Percentiles rank a stretch among this genome's conserved stretches.
These are phyloP conservation scores for Colletotrichum costaricense DNA, from an alignment of 2,329 filamentous ascomycete species.

Conservation along the genomic window DNA sequence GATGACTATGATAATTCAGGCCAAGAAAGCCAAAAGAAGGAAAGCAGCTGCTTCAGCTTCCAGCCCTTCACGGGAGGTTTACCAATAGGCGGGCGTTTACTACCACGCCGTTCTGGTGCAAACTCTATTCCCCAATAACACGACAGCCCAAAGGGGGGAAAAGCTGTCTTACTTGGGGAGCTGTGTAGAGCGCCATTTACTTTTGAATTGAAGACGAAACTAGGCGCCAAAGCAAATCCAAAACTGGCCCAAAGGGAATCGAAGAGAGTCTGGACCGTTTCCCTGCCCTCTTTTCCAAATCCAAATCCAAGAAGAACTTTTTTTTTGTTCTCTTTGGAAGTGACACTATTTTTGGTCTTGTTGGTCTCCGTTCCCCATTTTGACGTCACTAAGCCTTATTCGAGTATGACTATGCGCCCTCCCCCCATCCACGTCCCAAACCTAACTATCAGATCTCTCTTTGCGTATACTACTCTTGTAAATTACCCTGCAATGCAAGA, in stretches of 20 bases:
- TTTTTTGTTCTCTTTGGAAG: background rate
- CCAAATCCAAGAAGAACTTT: background rate
- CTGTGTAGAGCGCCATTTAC: background rate
- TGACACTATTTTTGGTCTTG: slow-evolving; percentile 20
- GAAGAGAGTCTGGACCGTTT: background rate
- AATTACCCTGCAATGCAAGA: background rate
- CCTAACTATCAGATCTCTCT: background rate
- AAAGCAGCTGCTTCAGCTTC: background rate
- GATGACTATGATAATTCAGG: slow-evolving; percentile 10
- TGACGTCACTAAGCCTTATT: slow-evolving; percentile 24
- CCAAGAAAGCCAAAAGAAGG: background rate
- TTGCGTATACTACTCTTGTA: background rate
- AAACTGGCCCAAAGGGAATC: background rate
- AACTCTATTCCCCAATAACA: slow-evolving; percentile 3
- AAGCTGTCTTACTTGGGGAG: background rate
- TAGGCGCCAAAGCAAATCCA: background rate
- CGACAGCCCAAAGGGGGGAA: background rate
- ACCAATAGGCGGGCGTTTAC: background rate
- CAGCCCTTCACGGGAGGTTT: background rate
- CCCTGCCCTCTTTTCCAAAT: background rate
- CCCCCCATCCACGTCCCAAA: background rate
- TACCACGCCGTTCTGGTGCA: background rate
- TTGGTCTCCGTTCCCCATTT: background rate
- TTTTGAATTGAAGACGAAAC: background rate
- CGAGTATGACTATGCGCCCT: background rate